Percentiles rank a stretch among this genome's conserved stretches.
These are phyloP conservation scores for Saksenaea vasiformis DNA, from an alignment of 371 early-diverging fungal genomes.

Conservation along the genomic window DNA sequence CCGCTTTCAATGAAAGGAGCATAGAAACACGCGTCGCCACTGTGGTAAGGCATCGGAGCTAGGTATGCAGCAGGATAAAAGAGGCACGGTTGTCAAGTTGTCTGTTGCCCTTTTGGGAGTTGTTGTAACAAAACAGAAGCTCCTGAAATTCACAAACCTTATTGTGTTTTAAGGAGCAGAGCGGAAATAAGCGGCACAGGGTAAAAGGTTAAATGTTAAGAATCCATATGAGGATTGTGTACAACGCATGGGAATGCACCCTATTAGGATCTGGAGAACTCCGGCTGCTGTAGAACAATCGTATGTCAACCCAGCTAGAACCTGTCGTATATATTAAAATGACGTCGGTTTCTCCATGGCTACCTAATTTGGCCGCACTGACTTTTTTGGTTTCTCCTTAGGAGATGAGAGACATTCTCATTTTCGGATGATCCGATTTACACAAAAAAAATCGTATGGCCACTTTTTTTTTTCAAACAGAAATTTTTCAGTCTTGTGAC, in stretches of 20 bases:
- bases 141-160: constrained; percentile 1
- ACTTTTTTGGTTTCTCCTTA: no score
- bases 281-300: not conserved
- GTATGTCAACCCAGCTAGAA: not conserved
- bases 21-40: not conserved
- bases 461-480: no score
- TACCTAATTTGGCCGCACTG: no score
- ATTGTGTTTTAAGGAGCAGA: not conserved
- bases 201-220: not conserved
- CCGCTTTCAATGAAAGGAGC: not conserved
- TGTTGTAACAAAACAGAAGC: not conserved
- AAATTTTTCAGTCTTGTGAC: no score
- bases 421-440: no score
- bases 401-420: no score
- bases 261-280: not conserved
- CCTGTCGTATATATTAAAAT: not conserved
- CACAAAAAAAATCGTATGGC: no score
- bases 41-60: not conserved
- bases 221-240: not conserved
- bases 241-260: not conserved
- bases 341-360: not conserved
- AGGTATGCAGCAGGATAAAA: not conserved
- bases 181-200: not conserved
- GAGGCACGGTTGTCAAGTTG: constrained; percentile 1
- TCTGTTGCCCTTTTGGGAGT: not conserved